Conservation (phyloP, 2,329 filamentous ascomycete species). For the Pseudopyrenochaeta lycopersici region DNA sequence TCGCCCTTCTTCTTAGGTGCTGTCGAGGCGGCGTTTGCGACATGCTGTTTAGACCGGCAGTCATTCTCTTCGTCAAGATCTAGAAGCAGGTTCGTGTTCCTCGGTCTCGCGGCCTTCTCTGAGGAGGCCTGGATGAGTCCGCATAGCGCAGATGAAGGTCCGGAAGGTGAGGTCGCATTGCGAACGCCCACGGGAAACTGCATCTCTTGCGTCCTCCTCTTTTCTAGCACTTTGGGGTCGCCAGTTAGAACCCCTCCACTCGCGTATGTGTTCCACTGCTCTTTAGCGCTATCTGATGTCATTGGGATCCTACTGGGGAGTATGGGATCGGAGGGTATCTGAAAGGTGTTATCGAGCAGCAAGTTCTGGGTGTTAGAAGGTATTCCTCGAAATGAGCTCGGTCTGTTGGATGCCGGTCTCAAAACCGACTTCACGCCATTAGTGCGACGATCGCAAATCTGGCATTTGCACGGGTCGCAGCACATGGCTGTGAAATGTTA, state of each 20-base stretch:
- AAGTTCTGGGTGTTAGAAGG: constrained; percentile 5
- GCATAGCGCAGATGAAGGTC: neutral
- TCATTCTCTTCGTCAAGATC: constrained; percentile 21
- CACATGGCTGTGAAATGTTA: constrained; percentile 25
- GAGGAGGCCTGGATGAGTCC: constrained; percentile 28
- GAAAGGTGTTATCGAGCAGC: constrained; percentile 8
- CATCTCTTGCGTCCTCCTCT: constrained; percentile 20
- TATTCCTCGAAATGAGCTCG: neutral
- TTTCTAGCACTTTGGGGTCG: constrained; percentile 24
- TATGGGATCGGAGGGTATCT: constrained; percentile 1
- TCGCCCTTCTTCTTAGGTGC: neutral
- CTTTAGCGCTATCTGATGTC: constrained; percentile 3
- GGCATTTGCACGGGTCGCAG: constrained; percentile 41
- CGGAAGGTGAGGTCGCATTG: neutral
- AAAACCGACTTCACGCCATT: constrained; percentile 36
- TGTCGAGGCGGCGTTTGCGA: constrained; percentile 1
- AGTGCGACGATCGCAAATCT: constrained; percentile 32
- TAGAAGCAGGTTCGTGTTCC: constrained; percentile 25
- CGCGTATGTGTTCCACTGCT: constrained; percentile 18
- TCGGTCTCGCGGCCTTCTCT: constrained; percentile 11
- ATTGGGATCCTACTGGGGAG: neutral
- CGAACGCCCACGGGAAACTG: constrained; percentile 14
- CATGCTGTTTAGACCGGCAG: constrained; percentile 2
- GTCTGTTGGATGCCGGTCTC: constrained; percentile 22
- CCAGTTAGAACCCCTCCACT: constrained; percentile 22